Percentiles rank a stretch among this genome's conserved stretches.
Conservation (phyloP, 148 eudicot genomes). For the Chenopodium quinoa region DNA sequence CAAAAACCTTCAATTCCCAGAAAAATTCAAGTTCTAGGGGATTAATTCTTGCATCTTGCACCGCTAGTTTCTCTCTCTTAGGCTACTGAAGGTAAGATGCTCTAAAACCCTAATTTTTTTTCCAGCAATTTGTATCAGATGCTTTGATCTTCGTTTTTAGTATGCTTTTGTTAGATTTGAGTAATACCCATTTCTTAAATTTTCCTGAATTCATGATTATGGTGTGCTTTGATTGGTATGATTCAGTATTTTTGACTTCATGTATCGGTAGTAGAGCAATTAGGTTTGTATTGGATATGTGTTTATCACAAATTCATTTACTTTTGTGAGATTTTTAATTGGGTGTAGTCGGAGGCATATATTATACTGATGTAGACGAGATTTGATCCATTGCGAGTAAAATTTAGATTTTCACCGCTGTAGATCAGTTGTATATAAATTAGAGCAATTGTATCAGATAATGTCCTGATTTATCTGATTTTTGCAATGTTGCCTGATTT, state of each 20-base stretch:
- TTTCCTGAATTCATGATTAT: constrained; percentile 4
- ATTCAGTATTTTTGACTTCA: not conserved
- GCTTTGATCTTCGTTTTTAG: not conserved
- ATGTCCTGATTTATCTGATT: constrained; percentile 2
- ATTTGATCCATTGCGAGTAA: not conserved
- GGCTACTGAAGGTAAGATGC: constrained; percentile 23
- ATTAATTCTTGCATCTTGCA: not conserved
- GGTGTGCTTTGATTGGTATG: not conserved
- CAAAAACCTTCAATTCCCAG: constrained; percentile 16
- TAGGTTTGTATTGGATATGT: not conserved
- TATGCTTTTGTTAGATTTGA: not conserved
- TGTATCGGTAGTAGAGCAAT: not conserved
- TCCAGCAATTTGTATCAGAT: not conserved
- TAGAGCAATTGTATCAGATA: not conserved
- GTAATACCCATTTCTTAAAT: constrained; percentile 3
- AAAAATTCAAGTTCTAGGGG: not conserved
- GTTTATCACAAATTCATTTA: not conserved
- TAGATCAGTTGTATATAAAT: constrained; percentile 4
- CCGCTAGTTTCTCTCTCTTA: not conserved
- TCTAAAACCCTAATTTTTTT: constrained; percentile 30
- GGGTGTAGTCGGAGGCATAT: not conserved
- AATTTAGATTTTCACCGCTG: not conserved
- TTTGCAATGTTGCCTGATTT: not conserved
- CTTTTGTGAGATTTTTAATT: not conserved
- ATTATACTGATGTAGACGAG: not conserved